phyloP scores from a whole-genome alignment of 1,284 basidiomycete genomes.

The Ustilago shanxiensis region DNA sequence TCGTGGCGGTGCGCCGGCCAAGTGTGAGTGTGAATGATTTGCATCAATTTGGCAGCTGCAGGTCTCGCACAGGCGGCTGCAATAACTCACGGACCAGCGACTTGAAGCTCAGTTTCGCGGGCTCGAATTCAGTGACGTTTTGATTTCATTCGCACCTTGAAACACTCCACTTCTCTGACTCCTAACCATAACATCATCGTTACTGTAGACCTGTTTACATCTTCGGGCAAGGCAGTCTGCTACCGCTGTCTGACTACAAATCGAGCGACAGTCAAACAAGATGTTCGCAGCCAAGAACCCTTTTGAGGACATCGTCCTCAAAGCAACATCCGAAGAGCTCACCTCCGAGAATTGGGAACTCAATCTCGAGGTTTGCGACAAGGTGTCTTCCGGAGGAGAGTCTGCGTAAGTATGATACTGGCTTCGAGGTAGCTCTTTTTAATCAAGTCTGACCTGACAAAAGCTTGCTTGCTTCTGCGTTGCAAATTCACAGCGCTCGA shows the following conservation, averaged over 20 bases:
- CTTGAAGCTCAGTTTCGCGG: neutral
- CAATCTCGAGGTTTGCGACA: slow-evolving; percentile 95
- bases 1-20: slow-evolving; percentile 16
- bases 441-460: neutral
- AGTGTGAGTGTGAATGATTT: neutral
- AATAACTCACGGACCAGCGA: slow-evolving; percentile 23
- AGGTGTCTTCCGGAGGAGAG: slow-evolving; percentile 86
- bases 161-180: neutral
- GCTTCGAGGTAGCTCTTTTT: too few species aligned
- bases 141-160: neutral
- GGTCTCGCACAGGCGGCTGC: slow-evolving; percentile 11
- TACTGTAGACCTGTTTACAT: neutral
- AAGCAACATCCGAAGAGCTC: slow-evolving; percentile 94
- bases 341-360: slow-evolving; percentile 96
- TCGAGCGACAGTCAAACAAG: neutral
- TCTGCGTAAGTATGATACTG: slow-evolving; percentile 55
- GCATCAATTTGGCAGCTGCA: slow-evolving; percentile 11
- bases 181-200: neutral
- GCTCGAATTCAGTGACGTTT: neutral
- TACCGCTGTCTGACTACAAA: neutral
- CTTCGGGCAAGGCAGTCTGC: neutral
- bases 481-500: slow-evolving; percentile 77
- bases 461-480: slow-evolving; percentile 8
- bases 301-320: slow-evolving; percentile 93
- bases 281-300: slow-evolving; percentile 75